phyloP scores from a whole-genome alignment of 805 yeast genomes.

The Yarrowia divulgata region DNA sequence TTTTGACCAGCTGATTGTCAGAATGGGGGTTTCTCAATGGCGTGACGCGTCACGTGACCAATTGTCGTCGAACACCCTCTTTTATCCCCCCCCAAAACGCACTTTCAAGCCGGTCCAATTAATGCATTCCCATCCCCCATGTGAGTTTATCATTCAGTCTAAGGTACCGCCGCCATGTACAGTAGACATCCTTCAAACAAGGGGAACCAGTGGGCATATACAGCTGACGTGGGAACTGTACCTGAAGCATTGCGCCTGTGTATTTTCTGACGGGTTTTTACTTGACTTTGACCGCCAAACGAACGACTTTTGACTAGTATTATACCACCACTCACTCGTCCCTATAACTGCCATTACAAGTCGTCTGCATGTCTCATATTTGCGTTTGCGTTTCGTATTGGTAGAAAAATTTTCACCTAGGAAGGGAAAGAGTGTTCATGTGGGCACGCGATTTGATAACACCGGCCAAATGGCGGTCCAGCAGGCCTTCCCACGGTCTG shows the following conservation, averaged over 20 bases:
- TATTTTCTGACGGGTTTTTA: too few species aligned
- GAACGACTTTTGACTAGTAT: too few species aligned
- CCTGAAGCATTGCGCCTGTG: too few species aligned
- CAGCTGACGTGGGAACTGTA: too few species aligned
- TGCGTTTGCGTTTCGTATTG: slow-evolving; percentile 39
- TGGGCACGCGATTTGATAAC: slow-evolving; percentile 37
- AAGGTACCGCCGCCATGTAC: slow-evolving; percentile 1
- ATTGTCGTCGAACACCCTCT: too few species aligned
- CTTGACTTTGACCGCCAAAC: too few species aligned
- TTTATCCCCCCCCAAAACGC: too few species aligned
- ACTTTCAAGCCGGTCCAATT: slow-evolving; percentile 13
- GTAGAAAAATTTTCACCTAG: slow-evolving; percentile 34
- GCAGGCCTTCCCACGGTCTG: too few species aligned
- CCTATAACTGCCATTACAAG: too few species aligned
- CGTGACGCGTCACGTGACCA: not conserved
- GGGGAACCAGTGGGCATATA: not conserved
- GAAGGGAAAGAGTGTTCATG: slow-evolving; percentile 25
- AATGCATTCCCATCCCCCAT: slow-evolving; percentile 33
- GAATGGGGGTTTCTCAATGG: too few species aligned
- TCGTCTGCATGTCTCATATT: slow-evolving; percentile 38
- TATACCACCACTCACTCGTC: too few species aligned
- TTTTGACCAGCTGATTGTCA: not conserved
- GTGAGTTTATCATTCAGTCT: slow-evolving; percentile 29
- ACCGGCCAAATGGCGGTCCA: not conserved
- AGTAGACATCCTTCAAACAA: not conserved